A percentile compares a stretch with the other conserved stretches of the same genome.
phyloP scores from a whole-genome alignment of 176 grass and related monocot genomes.

The Cenchrus americanus region DNA sequence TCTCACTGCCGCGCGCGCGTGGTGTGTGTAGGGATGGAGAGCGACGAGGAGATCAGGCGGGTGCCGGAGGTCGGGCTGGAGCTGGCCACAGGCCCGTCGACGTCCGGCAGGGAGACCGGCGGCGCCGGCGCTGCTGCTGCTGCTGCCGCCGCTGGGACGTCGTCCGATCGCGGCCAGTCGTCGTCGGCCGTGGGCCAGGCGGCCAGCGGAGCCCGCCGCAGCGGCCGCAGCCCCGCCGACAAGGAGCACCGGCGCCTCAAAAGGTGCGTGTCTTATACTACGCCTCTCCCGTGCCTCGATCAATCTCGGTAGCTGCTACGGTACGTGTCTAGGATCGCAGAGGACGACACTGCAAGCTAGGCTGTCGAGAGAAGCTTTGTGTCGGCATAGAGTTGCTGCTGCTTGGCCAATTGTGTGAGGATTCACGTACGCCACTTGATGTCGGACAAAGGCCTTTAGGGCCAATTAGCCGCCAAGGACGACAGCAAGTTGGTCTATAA shows the following conservation, averaged over 20 bases:
- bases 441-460: no score
- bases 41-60: conserved; percentile 75
- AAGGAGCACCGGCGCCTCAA: conserved; percentile 92
- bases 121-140: background rate
- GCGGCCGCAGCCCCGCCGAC: conserved; percentile 68
- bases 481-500: no score
- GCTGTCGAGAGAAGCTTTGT: no score
- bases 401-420: no score
- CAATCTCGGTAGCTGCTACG: no score
- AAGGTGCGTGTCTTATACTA: conserved; percentile 49
- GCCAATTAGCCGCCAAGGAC: no score
- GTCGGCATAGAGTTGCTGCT: no score
- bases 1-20: background rate
- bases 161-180: background rate
- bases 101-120: conserved; percentile 49
- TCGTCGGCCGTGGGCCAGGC: conserved; percentile 40
- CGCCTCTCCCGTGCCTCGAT: background rate
- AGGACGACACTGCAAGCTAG: no score
- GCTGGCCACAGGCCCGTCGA: conserved; percentile 44
- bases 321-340: no score
- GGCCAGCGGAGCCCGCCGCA: conserved; percentile 37
- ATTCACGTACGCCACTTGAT: no score
- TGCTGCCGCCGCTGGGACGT: conserved; percentile 37
- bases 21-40: conserved; percentile 62
- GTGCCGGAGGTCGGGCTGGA: conserved; percentile 70